These are phyloP conservation scores for Serendipita sp. DNA, from an alignment of 768 basidiomycete species.

Conservation along the genomic window DNA sequence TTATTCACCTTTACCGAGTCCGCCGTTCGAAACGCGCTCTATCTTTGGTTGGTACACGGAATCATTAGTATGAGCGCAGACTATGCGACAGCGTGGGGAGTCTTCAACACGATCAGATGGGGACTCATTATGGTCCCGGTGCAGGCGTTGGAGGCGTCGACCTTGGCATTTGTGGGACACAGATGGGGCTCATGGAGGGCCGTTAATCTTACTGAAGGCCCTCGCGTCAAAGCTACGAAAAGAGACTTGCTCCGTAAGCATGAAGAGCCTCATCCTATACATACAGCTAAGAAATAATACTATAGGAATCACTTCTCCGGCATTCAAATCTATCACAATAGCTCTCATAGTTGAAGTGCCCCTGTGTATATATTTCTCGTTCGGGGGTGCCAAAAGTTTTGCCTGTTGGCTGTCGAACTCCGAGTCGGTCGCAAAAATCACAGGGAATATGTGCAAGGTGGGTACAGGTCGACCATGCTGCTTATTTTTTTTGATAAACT, in stretches of 20 bases:
- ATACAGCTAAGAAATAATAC: neutral
- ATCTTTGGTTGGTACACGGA: conserved; percentile 12
- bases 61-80: conserved; percentile 9
- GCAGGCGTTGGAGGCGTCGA: conserved; percentile 11
- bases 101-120: conserved; percentile 15
- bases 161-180: conserved; percentile 13
- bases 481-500: neutral
- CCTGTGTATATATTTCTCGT: conserved; percentile 13
- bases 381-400: conserved; percentile 9
- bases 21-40: conserved; percentile 12
- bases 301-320: conserved; percentile 11
- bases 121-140: conserved; percentile 15
- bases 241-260: conserved; percentile 7
- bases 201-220: neutral
- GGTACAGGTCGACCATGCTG: neutral
- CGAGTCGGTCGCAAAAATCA: conserved; percentile 11
- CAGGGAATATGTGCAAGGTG: conserved; percentile 11
- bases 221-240: neutral
- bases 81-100: conserved; percentile 13
- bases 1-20: conserved; percentile 11
- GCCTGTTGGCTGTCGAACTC: conserved; percentile 12
- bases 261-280: neutral
- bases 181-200: conserved; percentile 8
- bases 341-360: conserved; percentile 13
- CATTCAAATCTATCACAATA: conserved; percentile 9